Conservation (phyloP, 2,329 filamentous ascomycete genomes). For the Diaporthe capsici region DNA sequence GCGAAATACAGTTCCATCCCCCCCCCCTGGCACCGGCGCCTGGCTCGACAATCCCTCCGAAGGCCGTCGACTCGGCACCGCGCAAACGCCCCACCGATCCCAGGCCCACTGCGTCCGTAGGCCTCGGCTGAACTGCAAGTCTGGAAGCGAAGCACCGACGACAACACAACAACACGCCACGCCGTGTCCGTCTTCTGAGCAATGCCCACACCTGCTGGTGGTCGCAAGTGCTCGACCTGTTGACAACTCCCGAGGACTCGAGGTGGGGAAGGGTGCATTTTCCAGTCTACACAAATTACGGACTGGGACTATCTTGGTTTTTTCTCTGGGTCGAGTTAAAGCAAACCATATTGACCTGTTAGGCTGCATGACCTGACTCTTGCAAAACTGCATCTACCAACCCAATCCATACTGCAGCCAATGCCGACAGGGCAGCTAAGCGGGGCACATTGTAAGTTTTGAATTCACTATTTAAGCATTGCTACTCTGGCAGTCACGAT, state of each 20-base stretch:
- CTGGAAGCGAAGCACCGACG: slow-evolving; percentile 7
- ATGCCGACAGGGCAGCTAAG: neutral
- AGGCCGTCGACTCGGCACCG: slow-evolving; percentile 1
- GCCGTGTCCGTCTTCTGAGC: neutral
- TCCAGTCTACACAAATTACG: neutral
- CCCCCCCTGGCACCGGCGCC: neutral
- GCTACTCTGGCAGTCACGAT: neutral
- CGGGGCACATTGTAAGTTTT: slow-evolving; percentile 5
- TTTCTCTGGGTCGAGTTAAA: slow-evolving; percentile 7
- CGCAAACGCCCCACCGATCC: slow-evolving; percentile 3
- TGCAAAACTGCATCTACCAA: neutral
- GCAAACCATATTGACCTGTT: neutral
- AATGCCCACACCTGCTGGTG: neutral
- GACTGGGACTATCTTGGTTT: neutral
- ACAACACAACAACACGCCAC: slow-evolving; percentile 3
- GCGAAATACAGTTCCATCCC: neutral
- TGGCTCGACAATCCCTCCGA: neutral
- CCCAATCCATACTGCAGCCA: neutral
- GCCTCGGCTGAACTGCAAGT: slow-evolving; percentile 5
- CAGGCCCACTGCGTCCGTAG: slow-evolving; percentile 5
- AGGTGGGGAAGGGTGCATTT: neutral
- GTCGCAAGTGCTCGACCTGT: neutral
- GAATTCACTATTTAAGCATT: neutral
- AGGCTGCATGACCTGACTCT: slow-evolving; percentile 7
- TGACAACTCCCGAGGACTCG: neutral